Evolutionary conservation across 257 asterid genomes (phyloP), one percentile per base, ranked within the genome.

Genomic region (Capsicum pubescens): DNA sequence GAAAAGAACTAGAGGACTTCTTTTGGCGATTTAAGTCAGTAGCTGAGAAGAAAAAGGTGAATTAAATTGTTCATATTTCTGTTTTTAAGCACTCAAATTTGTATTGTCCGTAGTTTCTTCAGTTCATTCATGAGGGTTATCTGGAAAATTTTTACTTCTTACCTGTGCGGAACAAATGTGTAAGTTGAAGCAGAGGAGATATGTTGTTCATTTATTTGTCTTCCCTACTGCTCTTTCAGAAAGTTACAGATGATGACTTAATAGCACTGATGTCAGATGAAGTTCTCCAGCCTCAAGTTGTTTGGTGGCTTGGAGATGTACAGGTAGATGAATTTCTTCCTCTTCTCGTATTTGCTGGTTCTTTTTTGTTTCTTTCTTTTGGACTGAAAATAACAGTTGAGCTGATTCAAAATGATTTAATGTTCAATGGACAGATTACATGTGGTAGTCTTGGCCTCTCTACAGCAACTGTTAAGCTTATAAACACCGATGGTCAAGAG

Each of bases 371-470:
- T 59, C 80, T n/a, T 21, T 36, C 55, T 69, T 39, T 64, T 35
- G 13, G 61, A 8, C 21, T 50, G 46, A 13, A 52, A 7, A 76
- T 52, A 21, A 21, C 13, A 52, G 63, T 76, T 14, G 21, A 52
- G 63, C 81, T 76, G 19, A 76, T 52, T 76, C 63, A 14, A 76
- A 68, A 76, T 76, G 63, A 52, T 76, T 52, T 14, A 3, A 54
- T 17, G 5, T 54, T 48, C 36, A 81, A 60, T 85, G 78, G 60
- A 54, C 93, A 96, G 98, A 95, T 96, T 67, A 92, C 97, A 8
- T 93, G 99, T 87, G 98, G 98, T 85, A 89, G 90, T 81, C 98
- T 94, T 78, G 98, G 97, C 87, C 98, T 96, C 86, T 92, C 99
- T 83, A 96, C 99, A 21, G 98, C 98, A 26, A 96, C 98, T 7